Evolutionary conservation across 371 early-diverging fungal genomes (phyloP).

Genomic region (Fennellomyces sp.): DNA sequence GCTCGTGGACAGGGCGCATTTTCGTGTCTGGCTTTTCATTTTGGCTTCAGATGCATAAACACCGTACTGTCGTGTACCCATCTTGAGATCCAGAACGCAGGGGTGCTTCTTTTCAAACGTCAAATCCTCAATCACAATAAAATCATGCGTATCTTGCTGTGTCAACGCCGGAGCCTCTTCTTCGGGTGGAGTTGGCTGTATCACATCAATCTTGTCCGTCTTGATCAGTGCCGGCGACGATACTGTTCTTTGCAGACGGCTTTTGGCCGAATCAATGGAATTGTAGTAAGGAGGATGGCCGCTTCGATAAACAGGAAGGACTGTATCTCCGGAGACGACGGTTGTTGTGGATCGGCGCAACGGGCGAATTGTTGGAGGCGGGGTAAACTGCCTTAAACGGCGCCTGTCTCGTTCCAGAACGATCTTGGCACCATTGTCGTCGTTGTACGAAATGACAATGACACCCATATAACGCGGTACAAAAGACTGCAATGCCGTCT

Average conservation of each 20-base stretch:
- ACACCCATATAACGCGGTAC: slow-evolving; percentile 36
- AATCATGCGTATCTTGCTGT: slow-evolving; percentile 49
- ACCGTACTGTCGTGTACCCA: slow-evolving; percentile 95
- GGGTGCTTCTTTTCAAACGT: slow-evolving; percentile 81
- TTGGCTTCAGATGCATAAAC: slow-evolving; percentile 82
- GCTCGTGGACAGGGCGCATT: slow-evolving; percentile 87
- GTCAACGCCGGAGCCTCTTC: background rate
- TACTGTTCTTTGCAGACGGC: background rate
- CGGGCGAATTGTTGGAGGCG: background rate
- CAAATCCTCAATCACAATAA: slow-evolving; percentile 88
- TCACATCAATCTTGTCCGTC: background rate
- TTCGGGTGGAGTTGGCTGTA: too few relatives aligned
- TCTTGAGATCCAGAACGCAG: slow-evolving; percentile 93
- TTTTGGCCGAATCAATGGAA: background rate
- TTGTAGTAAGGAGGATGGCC: slow-evolving; percentile 11
- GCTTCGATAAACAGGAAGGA: slow-evolving; percentile 6
- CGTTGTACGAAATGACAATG: slow-evolving; percentile 16
- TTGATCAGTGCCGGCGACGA: slow-evolving; percentile 1
- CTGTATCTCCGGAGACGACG: background rate
- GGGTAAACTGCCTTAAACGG: background rate
- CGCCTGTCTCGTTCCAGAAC: slow-evolving; percentile 15
- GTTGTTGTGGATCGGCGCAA: slow-evolving; percentile 4
- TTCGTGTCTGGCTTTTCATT: slow-evolving; percentile 77
- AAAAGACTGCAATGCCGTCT: slow-evolving; percentile 25
- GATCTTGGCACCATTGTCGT: slow-evolving; percentile 3